Base-by-base conservation (phyloP, 2,329 filamentous ascomycete species). In the Helotiales sp. region DNA sequence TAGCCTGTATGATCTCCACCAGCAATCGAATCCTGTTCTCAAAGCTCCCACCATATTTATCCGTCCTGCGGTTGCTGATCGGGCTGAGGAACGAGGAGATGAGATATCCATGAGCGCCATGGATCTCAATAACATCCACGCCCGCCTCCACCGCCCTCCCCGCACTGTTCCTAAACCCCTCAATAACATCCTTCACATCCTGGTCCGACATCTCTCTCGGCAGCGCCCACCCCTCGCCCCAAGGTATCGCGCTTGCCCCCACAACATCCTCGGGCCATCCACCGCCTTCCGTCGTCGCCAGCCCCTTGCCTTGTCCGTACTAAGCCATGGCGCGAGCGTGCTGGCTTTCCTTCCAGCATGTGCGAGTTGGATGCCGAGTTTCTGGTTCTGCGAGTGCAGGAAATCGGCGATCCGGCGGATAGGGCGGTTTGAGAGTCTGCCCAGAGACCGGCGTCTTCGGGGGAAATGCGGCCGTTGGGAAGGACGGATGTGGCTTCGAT, bases 301-400 rank as follows among this genome's bases (percentile, higher is more conserved):
- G 1, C 66, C 69, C 15, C 67, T 71, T 68, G 76, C 11, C 65
- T 40, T 1, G 64, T 59, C 47, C n/a, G n/a, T n/a, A 64, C 57
- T n/a, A 3, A 80, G 63, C 78, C 78, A 82, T 0, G 79, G 79
- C 1, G 79, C 75, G 1, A 78, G 64, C 2, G 73, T 76, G 45
- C 75, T 77, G 1, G 78, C 79, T 68, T 82, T 82, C 11, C 80
- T 74, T 0, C 89, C 89, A 0, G 89, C 89, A 73, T 92, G 89
- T 1, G 80, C 88, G n/a, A 92, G 80, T 76, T 91, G 91, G 63
- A 94, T 88, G 32, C 84, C 90, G 62, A 93, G 87, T 52, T 89
- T 85, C 74, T 91, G 88, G 73, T 81, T 83, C 65, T 86, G 83
- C 3, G 68, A 69, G 72, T 85, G 84, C 0, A 82, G 79, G 66